Percentiles rank a stretch among this genome's conserved stretches.
Evolutionary conservation across 768 basidiomycete genomes (phyloP).

Genomic region (Holtermanniella nyarrowii): DNA sequence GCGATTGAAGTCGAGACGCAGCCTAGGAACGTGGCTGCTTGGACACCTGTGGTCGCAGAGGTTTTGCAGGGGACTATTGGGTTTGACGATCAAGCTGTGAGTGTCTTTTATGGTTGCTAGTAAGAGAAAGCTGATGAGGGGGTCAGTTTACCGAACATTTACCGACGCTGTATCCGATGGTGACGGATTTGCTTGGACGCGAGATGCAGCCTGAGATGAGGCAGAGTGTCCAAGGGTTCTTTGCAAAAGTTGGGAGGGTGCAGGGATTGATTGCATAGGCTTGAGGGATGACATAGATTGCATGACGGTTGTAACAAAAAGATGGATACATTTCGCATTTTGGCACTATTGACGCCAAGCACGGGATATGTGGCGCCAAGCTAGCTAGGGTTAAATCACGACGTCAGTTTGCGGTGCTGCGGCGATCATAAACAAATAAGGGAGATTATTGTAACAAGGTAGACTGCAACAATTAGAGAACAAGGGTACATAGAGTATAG

Average conservation of each 20-base stretch:
- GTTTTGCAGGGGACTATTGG: constrained; percentile 79
- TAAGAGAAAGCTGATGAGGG: not conserved
- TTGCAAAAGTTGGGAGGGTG: constrained; percentile 53
- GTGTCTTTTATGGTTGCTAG: constrained; percentile 32
- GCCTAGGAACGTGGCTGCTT: constrained; percentile 86
- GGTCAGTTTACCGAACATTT: constrained; percentile 78
- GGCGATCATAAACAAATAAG: no score
- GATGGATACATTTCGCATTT: not conserved
- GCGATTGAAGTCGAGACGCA: constrained; percentile 82
- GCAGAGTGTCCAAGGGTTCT: constrained; percentile 64
- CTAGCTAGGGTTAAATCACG: no score
- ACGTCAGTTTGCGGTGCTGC: no score
- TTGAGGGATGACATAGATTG: not conserved
- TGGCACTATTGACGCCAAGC: no score
- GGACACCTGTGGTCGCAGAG: constrained; percentile 98
- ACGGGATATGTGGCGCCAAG: no score
- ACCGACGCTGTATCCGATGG: constrained; percentile 79
- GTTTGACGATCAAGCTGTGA: constrained; percentile 82
- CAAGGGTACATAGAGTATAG: no score
- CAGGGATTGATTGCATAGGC: constrained; percentile 9
- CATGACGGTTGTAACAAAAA: not conserved
- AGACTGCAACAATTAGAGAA: no score
- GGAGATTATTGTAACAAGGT: no score
- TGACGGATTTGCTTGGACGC: constrained; percentile 69
- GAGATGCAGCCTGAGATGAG: constrained; percentile 78